Conservation (phyloP, 371 early-diverging fungal species). For the Circinella minor region DNA sequence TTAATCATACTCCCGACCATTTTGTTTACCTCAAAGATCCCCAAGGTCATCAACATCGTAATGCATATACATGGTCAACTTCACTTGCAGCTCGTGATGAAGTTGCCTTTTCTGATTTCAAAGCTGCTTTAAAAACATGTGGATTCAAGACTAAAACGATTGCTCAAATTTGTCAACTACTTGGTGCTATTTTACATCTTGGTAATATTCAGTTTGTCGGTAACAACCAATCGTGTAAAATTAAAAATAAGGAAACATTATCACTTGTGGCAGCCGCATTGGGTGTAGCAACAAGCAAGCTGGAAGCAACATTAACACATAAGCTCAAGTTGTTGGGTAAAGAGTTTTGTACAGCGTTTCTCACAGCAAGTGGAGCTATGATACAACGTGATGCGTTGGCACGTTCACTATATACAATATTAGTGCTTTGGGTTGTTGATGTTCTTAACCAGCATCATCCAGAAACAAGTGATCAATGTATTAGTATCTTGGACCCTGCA, state of each 20-base stretch:
- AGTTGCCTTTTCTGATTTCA: constrained; percentile 55
- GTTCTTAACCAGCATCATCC: constrained; percentile 71
- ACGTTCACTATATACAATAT: constrained; percentile 71
- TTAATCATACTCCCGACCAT: constrained; percentile 51
- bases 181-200: constrained; percentile 80
- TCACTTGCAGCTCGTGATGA: constrained; percentile 33
- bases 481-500: constrained; percentile 78
- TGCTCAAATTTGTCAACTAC: constrained; percentile 66
- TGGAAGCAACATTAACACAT: constrained; percentile 71
- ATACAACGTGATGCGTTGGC: constrained; percentile 76
- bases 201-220: constrained; percentile 73
- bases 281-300: constrained; percentile 63
- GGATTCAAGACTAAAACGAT: constrained; percentile 78
- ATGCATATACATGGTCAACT: not conserved
- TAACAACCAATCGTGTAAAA: constrained; percentile 47
- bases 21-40: constrained; percentile 59
- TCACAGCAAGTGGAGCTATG: constrained; percentile 70
- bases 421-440: constrained; percentile 82
- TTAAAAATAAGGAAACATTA: constrained; percentile 73
- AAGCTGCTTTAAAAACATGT: constrained; percentile 69
- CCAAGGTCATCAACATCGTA: constrained; percentile 18
- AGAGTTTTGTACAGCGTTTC: constrained; percentile 83
- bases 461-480: constrained; percentile 30
- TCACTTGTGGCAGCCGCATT: constrained; percentile 79
- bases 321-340: constrained; percentile 63